Evolutionary conservation across 148 eudicot genomes (phyloP), one percentile per base, ranked within the genome.

Genomic region (Chenopodium formosanum): DNA sequence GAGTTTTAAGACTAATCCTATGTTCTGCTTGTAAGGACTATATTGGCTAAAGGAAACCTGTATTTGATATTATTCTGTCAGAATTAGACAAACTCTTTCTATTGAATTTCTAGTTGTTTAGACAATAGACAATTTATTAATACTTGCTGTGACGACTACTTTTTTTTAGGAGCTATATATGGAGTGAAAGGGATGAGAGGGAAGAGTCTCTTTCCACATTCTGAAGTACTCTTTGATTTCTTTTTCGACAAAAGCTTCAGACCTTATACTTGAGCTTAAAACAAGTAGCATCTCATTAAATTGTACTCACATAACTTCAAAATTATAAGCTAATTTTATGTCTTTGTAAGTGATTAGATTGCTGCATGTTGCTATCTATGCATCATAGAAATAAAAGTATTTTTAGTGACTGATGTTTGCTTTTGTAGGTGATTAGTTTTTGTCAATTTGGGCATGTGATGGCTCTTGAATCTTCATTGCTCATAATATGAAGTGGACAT

Each of bases 1-100:
- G 22, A n/a, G 62, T 72, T 64, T 67, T 70, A 8, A 37, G 29
- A 58, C n/a, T 85, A 48, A 83, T 76, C 22, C 71, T 80, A 13
- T 50, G 19, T 68, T 67, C 37, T 34, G 37, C 37, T 34, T 34
- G 37, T 34, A 34, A 2, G 37, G 37, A 34, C 37, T 34, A 2
- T 34, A 34, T 34, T 34, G 4, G 37, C 37, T 34, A 34, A 34
- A 2, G 0, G 37, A 34, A 34, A 34, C 37, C 37, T 34, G 37
- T 2, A 34, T 34, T 3, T 3, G 37, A 34, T 34, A 34, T 34
- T 34, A 34, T 3, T 34, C 37, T 34, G 5, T 34, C 37, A 34
- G 37, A 2, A 2, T 25, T 65, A 1, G 31, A 23, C 9, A 2
- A 65, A 9, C 31, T 7, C 13, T 65, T 25, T 32, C 27, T 65